Conservation (phyloP, 179 eudicot species). For the Drosera spatulata region DNA sequence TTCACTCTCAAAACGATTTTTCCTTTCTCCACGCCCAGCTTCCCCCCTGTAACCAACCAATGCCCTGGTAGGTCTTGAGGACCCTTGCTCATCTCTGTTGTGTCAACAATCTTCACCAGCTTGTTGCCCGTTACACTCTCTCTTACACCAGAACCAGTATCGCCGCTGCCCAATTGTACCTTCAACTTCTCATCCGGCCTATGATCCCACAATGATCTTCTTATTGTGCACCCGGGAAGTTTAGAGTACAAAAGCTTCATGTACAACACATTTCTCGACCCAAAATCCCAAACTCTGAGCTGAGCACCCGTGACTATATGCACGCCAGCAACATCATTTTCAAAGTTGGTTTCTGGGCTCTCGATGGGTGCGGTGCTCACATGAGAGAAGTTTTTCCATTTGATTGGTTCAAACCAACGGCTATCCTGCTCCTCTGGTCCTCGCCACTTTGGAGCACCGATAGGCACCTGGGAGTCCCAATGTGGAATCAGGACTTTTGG, state of each 20-base stretch:
- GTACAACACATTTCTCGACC: conserved; percentile 72
- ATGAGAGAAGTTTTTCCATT: conserved; percentile 85
- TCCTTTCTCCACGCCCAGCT: conserved; percentile 82
- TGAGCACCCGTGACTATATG: conserved; percentile 84
- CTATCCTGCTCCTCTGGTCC: conserved; percentile 97
- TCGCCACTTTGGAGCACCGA: conserved; percentile 85
- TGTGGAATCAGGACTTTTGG: conserved; percentile 68
- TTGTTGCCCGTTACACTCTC: conserved; percentile 30
- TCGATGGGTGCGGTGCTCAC: conserved; percentile 87
- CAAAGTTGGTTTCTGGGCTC: conserved; percentile 53
- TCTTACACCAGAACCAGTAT: conserved; percentile 32
- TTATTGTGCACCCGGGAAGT: conserved; percentile 72
- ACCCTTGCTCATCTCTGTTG: conserved; percentile 70
- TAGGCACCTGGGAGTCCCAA: conserved; percentile 74
- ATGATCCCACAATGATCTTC: conserved; percentile 85
- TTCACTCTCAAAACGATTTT: conserved; percentile 71
- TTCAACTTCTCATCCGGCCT: conserved; percentile 28
- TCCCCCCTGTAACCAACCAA: conserved; percentile 86
- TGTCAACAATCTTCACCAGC: conserved; percentile 61
- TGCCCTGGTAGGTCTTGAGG: conserved; percentile 76
- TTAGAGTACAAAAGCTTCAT: conserved; percentile 77
- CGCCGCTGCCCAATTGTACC: conserved; percentile 17
- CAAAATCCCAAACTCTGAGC: conserved; percentile 91
- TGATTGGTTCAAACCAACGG: conserved; percentile 87
- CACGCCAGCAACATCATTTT: conserved; percentile 49